These are phyloP conservation scores for Neurospora sp. DNA, from an alignment of 495 filamentous ascomycete genomes.

Conservation along the genomic window DNA sequence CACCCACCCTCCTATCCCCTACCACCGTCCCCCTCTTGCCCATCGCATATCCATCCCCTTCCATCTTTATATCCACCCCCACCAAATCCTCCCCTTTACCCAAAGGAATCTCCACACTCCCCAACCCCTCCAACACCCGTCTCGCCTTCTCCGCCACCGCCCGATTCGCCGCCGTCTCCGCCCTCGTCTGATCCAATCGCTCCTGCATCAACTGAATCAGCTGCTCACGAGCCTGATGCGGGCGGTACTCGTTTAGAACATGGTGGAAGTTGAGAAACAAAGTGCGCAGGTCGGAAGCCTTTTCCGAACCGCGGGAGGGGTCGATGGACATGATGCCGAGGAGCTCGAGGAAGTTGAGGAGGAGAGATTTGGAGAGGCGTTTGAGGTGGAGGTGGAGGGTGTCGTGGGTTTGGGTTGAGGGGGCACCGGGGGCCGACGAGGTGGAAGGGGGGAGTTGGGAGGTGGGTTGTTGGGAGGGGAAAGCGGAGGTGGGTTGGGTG, in stretches of 20 bases:
- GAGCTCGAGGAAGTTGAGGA: conserved; percentile 79
- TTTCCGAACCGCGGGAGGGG: conserved; percentile 48
- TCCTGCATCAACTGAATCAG: conserved; percentile 89
- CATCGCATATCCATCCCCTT: not conserved
- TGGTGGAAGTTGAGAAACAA: conserved; percentile 84
- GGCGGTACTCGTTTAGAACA: conserved; percentile 86
- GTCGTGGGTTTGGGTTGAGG: not conserved
- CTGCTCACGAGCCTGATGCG: conserved; percentile 88
- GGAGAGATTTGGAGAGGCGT: conserved; percentile 65
- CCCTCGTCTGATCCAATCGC: conserved; percentile 59
- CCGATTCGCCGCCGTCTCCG: conserved; percentile 70
- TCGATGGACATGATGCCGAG: conserved; percentile 56
- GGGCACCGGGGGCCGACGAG: not conserved
- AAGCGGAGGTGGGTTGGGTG: not conserved
- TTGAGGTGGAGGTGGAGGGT: conserved; percentile 50
- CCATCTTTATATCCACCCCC: not conserved
- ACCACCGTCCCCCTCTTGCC: not conserved
- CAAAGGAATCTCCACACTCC: conserved; percentile 28
- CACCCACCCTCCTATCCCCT: not conserved
- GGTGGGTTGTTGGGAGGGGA: not conserved
- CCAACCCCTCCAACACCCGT: conserved; percentile 53
- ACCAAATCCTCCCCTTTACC: too few species aligned
- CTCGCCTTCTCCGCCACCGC: conserved; percentile 63
- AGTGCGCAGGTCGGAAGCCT: conserved; percentile 64
- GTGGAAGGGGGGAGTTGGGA: not conserved